A percentile compares a stretch with the other conserved stretches of the same genome.
Evolutionary conservation across 1,139 yeast species (phyloP).

Genomic region (Fermentozyma sake): DNA sequence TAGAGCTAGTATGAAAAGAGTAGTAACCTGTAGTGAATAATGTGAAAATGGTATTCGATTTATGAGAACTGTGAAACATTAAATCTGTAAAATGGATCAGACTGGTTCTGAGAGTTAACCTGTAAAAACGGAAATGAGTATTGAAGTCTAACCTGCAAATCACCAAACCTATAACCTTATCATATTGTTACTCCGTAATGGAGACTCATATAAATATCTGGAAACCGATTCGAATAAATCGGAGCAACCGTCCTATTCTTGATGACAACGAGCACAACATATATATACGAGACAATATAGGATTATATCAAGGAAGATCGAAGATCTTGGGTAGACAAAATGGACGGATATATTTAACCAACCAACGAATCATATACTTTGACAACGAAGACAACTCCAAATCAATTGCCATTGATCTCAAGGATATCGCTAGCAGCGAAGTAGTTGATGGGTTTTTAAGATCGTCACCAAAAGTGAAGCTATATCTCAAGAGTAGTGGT

Average conservation of each 20-base stretch:
- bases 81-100: conserved; percentile 2
- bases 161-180: too few relatives aligned
- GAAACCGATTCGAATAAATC: conserved; percentile 35
- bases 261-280: conserved; percentile 36
- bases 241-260: conserved; percentile 47
- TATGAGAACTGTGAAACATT: conserved; percentile 1
- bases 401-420: conserved; percentile 50
- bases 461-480: conserved; percentile 71
- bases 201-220: conserved; percentile 27
- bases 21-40: too few relatives aligned
- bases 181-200: too few relatives aligned
- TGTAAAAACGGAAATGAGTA: too few relatives aligned
- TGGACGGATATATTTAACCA: conserved; percentile 78
- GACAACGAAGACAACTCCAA: conserved; percentile 44
- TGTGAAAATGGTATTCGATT: too few relatives aligned
- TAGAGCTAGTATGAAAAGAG: too few relatives aligned
- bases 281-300: conserved; percentile 52
- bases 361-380: conserved; percentile 66
- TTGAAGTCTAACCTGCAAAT: too few relatives aligned
- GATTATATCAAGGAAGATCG: conserved; percentile 66
- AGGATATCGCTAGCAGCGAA: conserved; percentile 40
- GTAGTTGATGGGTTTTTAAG: conserved; percentile 62
- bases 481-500: conserved; percentile 17
- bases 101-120: too few relatives aligned
- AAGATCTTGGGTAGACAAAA: conserved; percentile 62